Evolutionary conservation across 1,284 basidiomycete species (phyloP).

Genomic region (Singerocomus inundabilis): DNA sequence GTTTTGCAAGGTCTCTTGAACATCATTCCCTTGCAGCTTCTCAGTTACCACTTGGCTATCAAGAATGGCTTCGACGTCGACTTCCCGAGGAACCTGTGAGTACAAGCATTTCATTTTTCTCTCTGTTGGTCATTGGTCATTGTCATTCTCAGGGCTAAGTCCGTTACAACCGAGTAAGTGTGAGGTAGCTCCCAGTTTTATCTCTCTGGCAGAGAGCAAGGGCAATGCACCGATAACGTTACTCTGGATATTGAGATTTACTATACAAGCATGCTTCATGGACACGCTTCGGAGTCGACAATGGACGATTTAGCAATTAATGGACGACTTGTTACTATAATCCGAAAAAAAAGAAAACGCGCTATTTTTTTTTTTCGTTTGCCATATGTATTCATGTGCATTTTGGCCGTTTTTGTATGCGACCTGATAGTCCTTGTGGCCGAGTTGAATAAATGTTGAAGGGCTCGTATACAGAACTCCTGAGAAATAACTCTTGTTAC

Average conservation of each 20-base stretch:
- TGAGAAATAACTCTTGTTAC: too few species aligned
- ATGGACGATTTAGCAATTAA: slow-evolving; percentile 30
- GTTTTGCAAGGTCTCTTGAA: slow-evolving; percentile 96
- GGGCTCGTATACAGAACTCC: too few species aligned
- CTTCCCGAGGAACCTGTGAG: slow-evolving; percentile 94
- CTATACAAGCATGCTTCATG: slow-evolving; percentile 17
- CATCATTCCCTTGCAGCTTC: slow-evolving; percentile 93
- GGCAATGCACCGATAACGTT: not conserved
- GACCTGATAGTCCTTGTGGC: too few species aligned
- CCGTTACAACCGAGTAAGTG: slow-evolving; percentile 78
- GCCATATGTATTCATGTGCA: too few species aligned
- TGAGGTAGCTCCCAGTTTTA: not conserved
- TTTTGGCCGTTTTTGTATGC: too few species aligned
- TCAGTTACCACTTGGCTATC: slow-evolving; percentile 96
- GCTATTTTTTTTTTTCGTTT: not conserved
- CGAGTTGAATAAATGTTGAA: too few species aligned
- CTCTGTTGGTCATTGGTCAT: slow-evolving; percentile 12
- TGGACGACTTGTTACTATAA: slow-evolving; percentile 13
- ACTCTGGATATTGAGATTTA: slow-evolving; percentile 11
- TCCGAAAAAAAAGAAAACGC: slow-evolving; percentile 6
- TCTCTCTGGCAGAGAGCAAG: not conserved
- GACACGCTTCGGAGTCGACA: slow-evolving; percentile 25
- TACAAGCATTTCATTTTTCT: slow-evolving; percentile 6
- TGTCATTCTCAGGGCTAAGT: slow-evolving; percentile 63
- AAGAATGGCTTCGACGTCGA: slow-evolving; percentile 97